Evolutionary conservation across 148 eudicot genomes (phyloP), one percentile per base, ranked within the genome.

Genomic region (Diospyros lotus): DNA sequence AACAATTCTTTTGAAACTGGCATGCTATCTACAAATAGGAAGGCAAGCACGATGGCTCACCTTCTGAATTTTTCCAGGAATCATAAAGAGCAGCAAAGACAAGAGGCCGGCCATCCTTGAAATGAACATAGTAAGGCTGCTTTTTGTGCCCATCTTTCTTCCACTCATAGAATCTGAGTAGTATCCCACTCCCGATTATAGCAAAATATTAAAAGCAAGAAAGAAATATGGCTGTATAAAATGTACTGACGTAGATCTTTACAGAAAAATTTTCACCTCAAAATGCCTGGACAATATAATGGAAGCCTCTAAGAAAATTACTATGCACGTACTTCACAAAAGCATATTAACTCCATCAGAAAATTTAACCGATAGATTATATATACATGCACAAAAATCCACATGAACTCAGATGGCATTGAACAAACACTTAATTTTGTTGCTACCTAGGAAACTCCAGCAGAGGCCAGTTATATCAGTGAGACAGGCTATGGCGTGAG

Each of bases 31-130:
- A 5, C 38, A 63, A 73, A 46, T 13, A 18, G 38, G 69, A 63
- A 46, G n/a, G 1, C 28, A 9, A 18, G 39, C 69, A 28, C 1
- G 65, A 12, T 43, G 66, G 45, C 62, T 81, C 84, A 96, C 99
- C 98, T 96, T 93, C 93, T 66, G 91, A 71, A 75, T 85, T 88
- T 79, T 87, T 91, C 99, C 99, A 93, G 46, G 97, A 87, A 87
- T 96, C 99, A 79, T 85, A 96, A 55, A 96, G 91, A 76, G 92
- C 99, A 81, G 98, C 99, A 83, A 96, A 89, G 44, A 96, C 90
- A 78, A 96, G 83, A 51, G 98, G 97, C 9, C 86, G 93, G 3
- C 80, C 94, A 85, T 96, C 94, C 87, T 85, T 85, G 28, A 91
- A 84, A 86, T 90, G 92, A 54, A 95, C 86, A 76, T 92, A 93